Base-by-base conservation (phyloP, 306 rosid species). In the Abrus pulchellus region DNA sequence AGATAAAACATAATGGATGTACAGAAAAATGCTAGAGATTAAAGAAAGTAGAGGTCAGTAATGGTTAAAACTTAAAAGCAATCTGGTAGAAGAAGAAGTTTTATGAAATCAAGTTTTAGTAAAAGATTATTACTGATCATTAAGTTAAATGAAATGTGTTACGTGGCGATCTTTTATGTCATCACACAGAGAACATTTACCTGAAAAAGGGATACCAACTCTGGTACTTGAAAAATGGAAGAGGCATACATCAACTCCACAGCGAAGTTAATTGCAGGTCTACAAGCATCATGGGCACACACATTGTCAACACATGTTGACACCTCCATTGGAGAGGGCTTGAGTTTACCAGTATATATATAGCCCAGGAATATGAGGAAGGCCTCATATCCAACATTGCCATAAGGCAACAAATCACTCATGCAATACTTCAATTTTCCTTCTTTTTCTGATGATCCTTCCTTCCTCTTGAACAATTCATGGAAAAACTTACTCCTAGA, bases 241-340 rank as follows among this genome's bases (percentile, higher is more conserved):
- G 99, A 93, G 78, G 97, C 98, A 74, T 91, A 93, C 97, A 93
- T 89, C 90, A 95, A 89, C 86, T 95, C 97, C 85, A 95, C 90
- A 36, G 94, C 92, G 77, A 90, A 93, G 83, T 83, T 90, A 53
- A 95, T 88, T 38, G 97, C 97, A 71, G 98, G 99, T n/a, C 97
- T 84, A 52, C 99, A 95, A 1, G 98, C 94, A 80, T 93, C 96
- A 84, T 95, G 99, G 0, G 77, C 81, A 75, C 99, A 95, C 44
- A 8, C 70, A 54, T 83, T 88, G 74, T 95, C 99, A 75, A 93
- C 96, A 70, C 99, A 95, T 2, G 90, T 95, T 53, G 99, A 90
- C 38, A 93, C 94, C 83, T 95, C 96, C 40, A 62, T 80, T 36
- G 97, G 96, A 6, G 94, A 88, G 7, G 89, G 88, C 71, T 88